Percentiles rank a stretch among this genome's conserved stretches.
Conservation (phyloP, 768 basidiomycete species). For the Solioccasus polychromus region DNA sequence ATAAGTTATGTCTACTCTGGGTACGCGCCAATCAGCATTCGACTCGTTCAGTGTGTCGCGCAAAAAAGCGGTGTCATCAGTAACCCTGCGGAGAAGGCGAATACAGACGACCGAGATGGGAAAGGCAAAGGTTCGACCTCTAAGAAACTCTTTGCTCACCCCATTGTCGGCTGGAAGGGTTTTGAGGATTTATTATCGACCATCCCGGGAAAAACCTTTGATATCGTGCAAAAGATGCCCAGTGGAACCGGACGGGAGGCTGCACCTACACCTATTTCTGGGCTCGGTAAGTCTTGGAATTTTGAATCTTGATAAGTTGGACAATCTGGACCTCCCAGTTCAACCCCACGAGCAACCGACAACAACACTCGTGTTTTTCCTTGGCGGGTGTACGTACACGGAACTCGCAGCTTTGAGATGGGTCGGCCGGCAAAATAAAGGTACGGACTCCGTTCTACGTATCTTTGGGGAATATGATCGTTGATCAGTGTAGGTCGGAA, state of each 20-base stretch:
- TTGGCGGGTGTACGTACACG: constrained; percentile 96
- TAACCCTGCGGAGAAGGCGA: constrained; percentile 62
- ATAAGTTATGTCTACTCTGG: constrained; percentile 96
- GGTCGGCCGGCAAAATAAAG: constrained; percentile 83
- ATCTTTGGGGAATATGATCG: background rate
- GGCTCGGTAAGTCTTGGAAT: constrained; percentile 33
- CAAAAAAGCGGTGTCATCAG: constrained; percentile 89
- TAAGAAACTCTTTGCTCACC: constrained; percentile 76
- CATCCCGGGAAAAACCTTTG: constrained; percentile 85
- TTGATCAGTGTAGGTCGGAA: constrained; percentile 59
- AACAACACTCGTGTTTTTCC: constrained; percentile 92
- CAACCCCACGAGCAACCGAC: constrained; percentile 57
- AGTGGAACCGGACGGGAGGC: constrained; percentile 27
- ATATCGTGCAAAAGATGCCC: constrained; percentile 55
- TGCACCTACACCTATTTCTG: constrained; percentile 26
- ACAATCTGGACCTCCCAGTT: constrained; percentile 30
- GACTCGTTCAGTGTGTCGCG: constrained; percentile 89
- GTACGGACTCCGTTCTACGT: constrained; percentile 36
- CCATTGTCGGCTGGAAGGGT: constrained; percentile 95
- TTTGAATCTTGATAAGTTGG: background rate
- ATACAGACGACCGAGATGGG: constrained; percentile 36
- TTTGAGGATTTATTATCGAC: constrained; percentile 86
- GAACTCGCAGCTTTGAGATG: constrained; percentile 95
- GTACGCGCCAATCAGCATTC: constrained; percentile 89
- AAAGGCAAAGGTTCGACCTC: constrained; percentile 36